These are phyloP conservation scores for Sarocladium strictum DNA, from an alignment of 2,329 filamentous ascomycete genomes.

Conservation along the genomic window DNA sequence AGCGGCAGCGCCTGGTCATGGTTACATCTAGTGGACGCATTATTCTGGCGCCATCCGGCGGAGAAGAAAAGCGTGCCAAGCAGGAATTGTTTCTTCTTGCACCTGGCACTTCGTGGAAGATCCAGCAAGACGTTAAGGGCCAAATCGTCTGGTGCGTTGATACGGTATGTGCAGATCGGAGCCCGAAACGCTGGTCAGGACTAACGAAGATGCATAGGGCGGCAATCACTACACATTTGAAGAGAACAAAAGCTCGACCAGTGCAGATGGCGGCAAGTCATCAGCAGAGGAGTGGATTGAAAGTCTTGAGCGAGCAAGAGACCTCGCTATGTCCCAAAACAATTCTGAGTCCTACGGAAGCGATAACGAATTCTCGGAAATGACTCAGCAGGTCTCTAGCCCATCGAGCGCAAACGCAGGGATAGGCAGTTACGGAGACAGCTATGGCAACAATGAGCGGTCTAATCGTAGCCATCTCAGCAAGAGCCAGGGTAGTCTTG, in stretches of 20 bases:
- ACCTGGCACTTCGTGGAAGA: slow-evolving; percentile 72
- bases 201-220: slow-evolving; percentile 47
- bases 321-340: slow-evolving; percentile 73
- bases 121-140: slow-evolving; percentile 78
- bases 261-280: slow-evolving; percentile 54
- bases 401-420: slow-evolving; percentile 63
- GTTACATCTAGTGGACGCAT: slow-evolving; percentile 88
- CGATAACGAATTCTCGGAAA: slow-evolving; percentile 62
- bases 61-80: slow-evolving; percentile 94
- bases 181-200: neutral
- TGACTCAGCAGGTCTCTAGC: slow-evolving; percentile 69
- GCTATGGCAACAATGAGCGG: slow-evolving; percentile 43
- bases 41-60: slow-evolving; percentile 82
- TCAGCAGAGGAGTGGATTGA: slow-evolving; percentile 91
- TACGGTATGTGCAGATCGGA: slow-evolving; percentile 60
- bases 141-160: slow-evolving; percentile 86
- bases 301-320: slow-evolving; percentile 76
- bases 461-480: slow-evolving; percentile 51
- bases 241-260: slow-evolving; percentile 67
- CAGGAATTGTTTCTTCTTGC: slow-evolving; percentile 80
- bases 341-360: slow-evolving; percentile 58
- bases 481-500: slow-evolving; percentile 51
- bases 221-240: slow-evolving; percentile 93
- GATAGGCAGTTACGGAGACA: slow-evolving; percentile 43
- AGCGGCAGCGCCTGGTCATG: slow-evolving; percentile 88